Conservation (phyloP, 371 early-diverging fungal genomes). For the Syncephalastrum sp. region DNA sequence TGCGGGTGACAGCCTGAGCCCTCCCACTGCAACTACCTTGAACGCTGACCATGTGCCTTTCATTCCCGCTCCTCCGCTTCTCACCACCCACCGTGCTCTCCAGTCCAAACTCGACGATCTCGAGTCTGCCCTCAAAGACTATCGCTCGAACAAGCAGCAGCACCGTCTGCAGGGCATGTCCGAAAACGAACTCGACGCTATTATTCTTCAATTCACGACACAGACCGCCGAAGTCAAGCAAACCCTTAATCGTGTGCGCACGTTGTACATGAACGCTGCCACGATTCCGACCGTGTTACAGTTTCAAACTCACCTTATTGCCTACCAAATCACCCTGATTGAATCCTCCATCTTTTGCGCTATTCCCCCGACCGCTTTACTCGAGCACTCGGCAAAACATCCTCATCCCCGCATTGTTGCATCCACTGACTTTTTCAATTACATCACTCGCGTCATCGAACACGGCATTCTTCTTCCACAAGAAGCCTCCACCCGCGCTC, state of each 20-base stretch:
- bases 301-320: slow-evolving; percentile 67
- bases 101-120: slow-evolving; percentile 38
- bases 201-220: slow-evolving; percentile 42
- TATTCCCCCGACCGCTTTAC: slow-evolving; percentile 64
- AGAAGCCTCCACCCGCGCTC: slow-evolving; percentile 63
- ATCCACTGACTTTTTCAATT: slow-evolving; percentile 83
- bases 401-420: slow-evolving; percentile 72
- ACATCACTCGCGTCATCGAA: slow-evolving; percentile 75
- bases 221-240: slow-evolving; percentile 48
- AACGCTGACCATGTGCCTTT: slow-evolving; percentile 45
- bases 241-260: slow-evolving; percentile 56
- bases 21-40: slow-evolving; percentile 22
- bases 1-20: slow-evolving; percentile 42
- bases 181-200: slow-evolving; percentile 34
- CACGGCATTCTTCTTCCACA: slow-evolving; percentile 65
- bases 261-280: slow-evolving; percentile 56
- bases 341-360: slow-evolving; percentile 70
- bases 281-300: slow-evolving; percentile 61
- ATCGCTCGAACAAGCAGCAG: slow-evolving; percentile 25
- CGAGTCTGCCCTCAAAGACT: slow-evolving; percentile 32
- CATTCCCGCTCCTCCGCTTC: slow-evolving; percentile 56
- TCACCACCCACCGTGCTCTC: slow-evolving; percentile 52
- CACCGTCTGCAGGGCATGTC: slow-evolving; percentile 14
- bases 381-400: slow-evolving; percentile 65
- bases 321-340: slow-evolving; percentile 73